phyloP scores from a whole-genome alignment of 768 basidiomycete genomes.

The Termitomyces heimii region DNA sequence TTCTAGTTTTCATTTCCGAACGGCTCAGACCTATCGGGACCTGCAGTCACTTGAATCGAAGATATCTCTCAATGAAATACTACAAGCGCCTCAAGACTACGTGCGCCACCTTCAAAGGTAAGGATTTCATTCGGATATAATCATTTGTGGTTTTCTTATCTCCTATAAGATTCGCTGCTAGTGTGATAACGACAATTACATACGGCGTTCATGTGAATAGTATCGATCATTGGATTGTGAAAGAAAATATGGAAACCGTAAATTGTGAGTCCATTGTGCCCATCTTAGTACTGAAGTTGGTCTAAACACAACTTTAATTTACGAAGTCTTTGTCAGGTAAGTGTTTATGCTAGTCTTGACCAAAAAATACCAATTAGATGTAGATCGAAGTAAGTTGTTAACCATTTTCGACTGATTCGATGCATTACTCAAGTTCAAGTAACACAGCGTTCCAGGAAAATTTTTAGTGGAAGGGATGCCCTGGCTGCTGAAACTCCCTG shows the following conservation, averaged over 20 bases:
- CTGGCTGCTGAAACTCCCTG: conserved; percentile 39
- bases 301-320: neutral
- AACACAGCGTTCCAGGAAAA: conserved; percentile 38
- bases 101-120: conserved; percentile 37
- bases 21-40: conserved; percentile 35
- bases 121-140: neutral
- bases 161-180: conserved; percentile 34
- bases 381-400: neutral
- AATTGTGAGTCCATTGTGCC: conserved; percentile 26
- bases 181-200: conserved; percentile 36
- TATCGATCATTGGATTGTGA: conserved; percentile 41
- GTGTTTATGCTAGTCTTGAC: neutral
- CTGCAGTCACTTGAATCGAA: conserved; percentile 45
- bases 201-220: conserved; percentile 38
- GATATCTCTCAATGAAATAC: conserved; percentile 33
- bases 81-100: conserved; percentile 30
- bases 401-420: neutral
- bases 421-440: neutral
- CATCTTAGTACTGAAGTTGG: neutral
- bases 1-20: conserved; percentile 33
- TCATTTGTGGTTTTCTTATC: neutral
- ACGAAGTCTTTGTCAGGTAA: conserved; percentile 2
- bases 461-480: conserved; percentile 44
- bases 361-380: neutral
- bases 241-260: conserved; percentile 37